Evolutionary conservation across 108 stramenopile species (phyloP).

Genomic region (Parietichytrium sp.): DNA sequence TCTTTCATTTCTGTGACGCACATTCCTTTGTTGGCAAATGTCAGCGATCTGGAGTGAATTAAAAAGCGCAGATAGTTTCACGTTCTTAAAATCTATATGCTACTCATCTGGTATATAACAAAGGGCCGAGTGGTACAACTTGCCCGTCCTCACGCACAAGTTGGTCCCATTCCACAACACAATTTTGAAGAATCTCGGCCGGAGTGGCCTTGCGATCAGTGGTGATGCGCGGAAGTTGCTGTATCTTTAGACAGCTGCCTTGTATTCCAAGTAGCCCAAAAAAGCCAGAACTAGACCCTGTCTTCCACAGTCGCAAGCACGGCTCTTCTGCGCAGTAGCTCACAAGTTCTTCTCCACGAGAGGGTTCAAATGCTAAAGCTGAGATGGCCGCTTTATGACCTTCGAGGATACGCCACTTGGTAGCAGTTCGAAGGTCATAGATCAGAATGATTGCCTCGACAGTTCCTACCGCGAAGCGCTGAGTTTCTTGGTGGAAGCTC

Average conservation of each 20-base stretch:
- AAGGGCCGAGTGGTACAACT: no score
- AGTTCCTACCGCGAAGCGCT: conserved; percentile 26
- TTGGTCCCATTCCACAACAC: background rate
- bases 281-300: background rate
- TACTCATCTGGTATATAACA: no score
- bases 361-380: background rate
- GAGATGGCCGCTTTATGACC: background rate
- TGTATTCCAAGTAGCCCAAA: conserved; percentile 29
- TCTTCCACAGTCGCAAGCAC: background rate
- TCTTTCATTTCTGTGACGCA: no score
- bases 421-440: conserved; percentile 24
- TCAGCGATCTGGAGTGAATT: no score
- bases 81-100: no score
- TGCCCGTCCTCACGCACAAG: conserved; percentile 18
- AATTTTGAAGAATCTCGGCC: background rate
- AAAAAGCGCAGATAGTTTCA: no score
- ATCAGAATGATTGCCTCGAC: conserved; percentile 29
- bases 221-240: background rate
- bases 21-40: no score
- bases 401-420: conserved; percentile 34
- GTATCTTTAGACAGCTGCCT: background rate
- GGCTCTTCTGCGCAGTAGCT: background rate
- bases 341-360: background rate
- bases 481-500: background rate
- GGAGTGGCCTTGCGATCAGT: background rate